These are phyloP conservation scores for Maudiozyma barnettii DNA, from an alignment of 805 yeast genomes.

Conservation along the genomic window DNA sequence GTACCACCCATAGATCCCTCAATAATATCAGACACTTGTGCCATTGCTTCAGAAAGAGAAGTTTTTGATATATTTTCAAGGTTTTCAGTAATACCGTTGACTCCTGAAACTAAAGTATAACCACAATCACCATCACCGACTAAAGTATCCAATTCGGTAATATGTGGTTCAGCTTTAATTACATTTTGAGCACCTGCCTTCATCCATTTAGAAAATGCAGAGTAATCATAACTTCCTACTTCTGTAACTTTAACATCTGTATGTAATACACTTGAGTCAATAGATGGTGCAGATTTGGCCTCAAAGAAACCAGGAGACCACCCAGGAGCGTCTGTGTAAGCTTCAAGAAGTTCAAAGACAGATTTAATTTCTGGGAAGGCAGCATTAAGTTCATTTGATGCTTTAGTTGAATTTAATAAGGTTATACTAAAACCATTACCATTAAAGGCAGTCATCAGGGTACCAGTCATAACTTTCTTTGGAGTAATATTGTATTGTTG, in stretches of 20 bases:
- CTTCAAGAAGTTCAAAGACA: slow-evolving; percentile 51
- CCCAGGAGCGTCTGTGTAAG: slow-evolving; percentile 70
- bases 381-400: slow-evolving; percentile 31
- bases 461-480: slow-evolving; percentile 58
- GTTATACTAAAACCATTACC: slow-evolving; percentile 91
- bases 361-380: slow-evolving; percentile 27
- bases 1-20: slow-evolving; percentile 97
- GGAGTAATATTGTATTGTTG: slow-evolving; percentile 50
- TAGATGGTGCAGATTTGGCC: slow-evolving; percentile 23
- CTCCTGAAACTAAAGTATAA: slow-evolving; percentile 78
- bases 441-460: slow-evolving; percentile 80
- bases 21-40: slow-evolving; percentile 71
- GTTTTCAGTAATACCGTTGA: slow-evolving; percentile 54
- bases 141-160: slow-evolving; percentile 74
- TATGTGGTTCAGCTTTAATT: slow-evolving; percentile 64
- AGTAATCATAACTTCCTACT: slow-evolving; percentile 31
- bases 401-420: slow-evolving; percentile 55
- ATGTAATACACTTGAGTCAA: slow-evolving; percentile 23
- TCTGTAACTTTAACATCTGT: slow-evolving; percentile 27
- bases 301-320: slow-evolving; percentile 42
- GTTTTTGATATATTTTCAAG: slow-evolving; percentile 35
- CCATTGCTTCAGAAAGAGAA: slow-evolving; percentile 44
- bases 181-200: slow-evolving; percentile 42
- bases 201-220: slow-evolving; percentile 30
- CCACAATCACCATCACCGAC: slow-evolving; percentile 99